Conservation (phyloP, 2,329 filamentous ascomycete species). For the Thielaviopsis populi region DNA sequence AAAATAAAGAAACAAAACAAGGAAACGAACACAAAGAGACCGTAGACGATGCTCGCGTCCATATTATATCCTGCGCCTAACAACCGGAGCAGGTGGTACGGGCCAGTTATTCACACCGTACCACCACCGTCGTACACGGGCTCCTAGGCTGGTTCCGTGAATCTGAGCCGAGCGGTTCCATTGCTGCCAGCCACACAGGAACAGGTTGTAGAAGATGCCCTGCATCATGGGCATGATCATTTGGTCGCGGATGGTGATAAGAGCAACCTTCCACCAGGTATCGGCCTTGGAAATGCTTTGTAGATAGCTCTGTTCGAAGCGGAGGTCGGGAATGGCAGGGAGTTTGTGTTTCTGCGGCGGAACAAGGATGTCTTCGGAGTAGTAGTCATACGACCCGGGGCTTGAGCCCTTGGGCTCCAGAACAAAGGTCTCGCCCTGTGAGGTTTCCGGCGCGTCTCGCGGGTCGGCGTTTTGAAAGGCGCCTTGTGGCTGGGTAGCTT, state of each 20-base stretch:
- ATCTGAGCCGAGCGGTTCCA: slow-evolving; percentile 73
- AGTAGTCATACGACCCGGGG: slow-evolving; percentile 41
- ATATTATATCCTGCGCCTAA: slow-evolving; percentile 13
- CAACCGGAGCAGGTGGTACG: slow-evolving; percentile 32
- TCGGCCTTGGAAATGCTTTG: slow-evolving; percentile 71
- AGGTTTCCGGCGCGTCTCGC: slow-evolving; percentile 14
- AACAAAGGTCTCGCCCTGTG: slow-evolving; percentile 10
- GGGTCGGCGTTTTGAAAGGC: slow-evolving; percentile 15
- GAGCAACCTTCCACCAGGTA: slow-evolving; percentile 61
- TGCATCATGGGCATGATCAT: slow-evolving; percentile 76
- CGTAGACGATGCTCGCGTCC: background rate
- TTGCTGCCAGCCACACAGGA: slow-evolving; percentile 72
- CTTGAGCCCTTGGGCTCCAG: slow-evolving; percentile 10
- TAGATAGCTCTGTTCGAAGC: slow-evolving; percentile 97
- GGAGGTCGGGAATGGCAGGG: slow-evolving; percentile 65
- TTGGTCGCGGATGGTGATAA: slow-evolving; percentile 84
- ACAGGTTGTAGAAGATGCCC: slow-evolving; percentile 76
- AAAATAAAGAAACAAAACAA: background rate
- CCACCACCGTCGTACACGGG: slow-evolving; percentile 79
- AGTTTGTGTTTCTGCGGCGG: slow-evolving; percentile 34
- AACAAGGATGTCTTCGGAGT: slow-evolving; percentile 53
- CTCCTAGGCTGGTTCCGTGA: slow-evolving; percentile 61
- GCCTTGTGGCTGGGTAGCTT: slow-evolving; percentile 16
- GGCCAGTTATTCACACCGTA: slow-evolving; percentile 87
- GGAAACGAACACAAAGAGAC: background rate